Base-by-base conservation (phyloP, 495 filamentous ascomycete genomes). In the Lophiostoma macrostomum region DNA sequence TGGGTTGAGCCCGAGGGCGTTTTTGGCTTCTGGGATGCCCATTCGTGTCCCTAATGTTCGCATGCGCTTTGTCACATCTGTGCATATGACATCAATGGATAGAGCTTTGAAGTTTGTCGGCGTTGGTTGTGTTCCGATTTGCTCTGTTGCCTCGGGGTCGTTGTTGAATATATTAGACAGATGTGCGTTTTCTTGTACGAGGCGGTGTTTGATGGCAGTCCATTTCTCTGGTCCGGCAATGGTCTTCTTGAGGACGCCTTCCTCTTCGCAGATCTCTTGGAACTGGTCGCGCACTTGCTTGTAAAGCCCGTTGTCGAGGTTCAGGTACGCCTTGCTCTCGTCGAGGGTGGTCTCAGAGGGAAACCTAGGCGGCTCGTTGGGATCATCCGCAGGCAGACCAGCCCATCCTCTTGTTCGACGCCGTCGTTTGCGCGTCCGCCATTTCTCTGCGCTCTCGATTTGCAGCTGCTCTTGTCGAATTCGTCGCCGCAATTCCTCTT, bases 1-100 rank as follows among this genome's bases (percentile, higher is more conserved):
- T 0, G 88, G 88, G 53, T 91, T 86, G 56, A 91, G 70, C 1
- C 80, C 81, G 12, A 93, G 76, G 5, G 78, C 71, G 52, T 82
- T 84, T 62, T 89, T 90, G 16, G 86, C 86, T 53, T 89, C 84
- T 25, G 80, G 77, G 37, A 90, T 77, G 3, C 80, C 84, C 73
- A 91, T 81, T 23, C 74, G 70, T n/a, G 71, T 71, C 46, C 80
- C 76, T 24, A 79, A 46, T 0, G 76, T 83, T 31, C 88, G 76
- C 75, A 90, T 85, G 20, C 83, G 73, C 67, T 93, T 93, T 7
- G 85, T 89, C 39, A 91, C 85, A 66, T 91, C 86, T n/a, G 75
- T 82, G 61, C 84, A 88, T 20, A 93, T 81, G 22, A 88, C 77
- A 68, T 93, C 88, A 6, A 93, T 71, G 0, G 87, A 83, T 42